Percentiles rank a stretch among this genome's conserved stretches.
Evolutionary conservation across 2,329 filamentous ascomycete species (phyloP).

Genomic region (Hirsutella minnesotensis): DNA sequence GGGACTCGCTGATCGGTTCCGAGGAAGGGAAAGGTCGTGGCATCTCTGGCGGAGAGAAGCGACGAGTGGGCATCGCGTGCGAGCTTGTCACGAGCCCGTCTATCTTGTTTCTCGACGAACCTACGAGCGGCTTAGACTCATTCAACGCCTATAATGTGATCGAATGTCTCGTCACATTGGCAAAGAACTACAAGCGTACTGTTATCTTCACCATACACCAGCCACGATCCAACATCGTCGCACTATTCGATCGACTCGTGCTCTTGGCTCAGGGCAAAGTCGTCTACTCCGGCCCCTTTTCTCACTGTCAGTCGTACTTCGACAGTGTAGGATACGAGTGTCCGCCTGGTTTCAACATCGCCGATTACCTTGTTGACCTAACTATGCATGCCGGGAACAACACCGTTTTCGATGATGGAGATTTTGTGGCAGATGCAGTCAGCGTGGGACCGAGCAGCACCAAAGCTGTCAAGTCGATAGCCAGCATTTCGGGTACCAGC

Average conservation of each 20-base stretch:
- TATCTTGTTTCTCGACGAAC: constrained; percentile 93
- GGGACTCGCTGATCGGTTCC: constrained; percentile 88
- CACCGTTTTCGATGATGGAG: constrained; percentile 42
- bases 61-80: constrained; percentile 91
- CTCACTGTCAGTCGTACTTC: constrained; percentile 83
- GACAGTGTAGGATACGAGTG: constrained; percentile 85
- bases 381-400: constrained; percentile 83
- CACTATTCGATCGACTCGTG: constrained; percentile 88
- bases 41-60: constrained; percentile 94
- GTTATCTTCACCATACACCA: constrained; percentile 98
- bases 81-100: constrained; percentile 95
- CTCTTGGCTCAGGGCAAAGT: constrained; percentile 79
- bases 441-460: constrained; percentile 77
- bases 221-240: constrained; percentile 94
- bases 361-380: constrained; percentile 91
- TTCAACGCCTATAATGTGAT: constrained; percentile 98
- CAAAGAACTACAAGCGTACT: constrained; percentile 92
- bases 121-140: constrained; percentile 88
- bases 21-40: constrained; percentile 90
- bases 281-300: constrained; percentile 88
- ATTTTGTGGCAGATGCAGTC: constrained; percentile 39
- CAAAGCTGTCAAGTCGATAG: constrained; percentile 78
- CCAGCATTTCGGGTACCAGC: constrained; percentile 69
- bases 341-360: constrained; percentile 95
- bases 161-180: constrained; percentile 86